Conservation (phyloP, 805 yeast species). For the Hyphopichia homilentoma region DNA sequence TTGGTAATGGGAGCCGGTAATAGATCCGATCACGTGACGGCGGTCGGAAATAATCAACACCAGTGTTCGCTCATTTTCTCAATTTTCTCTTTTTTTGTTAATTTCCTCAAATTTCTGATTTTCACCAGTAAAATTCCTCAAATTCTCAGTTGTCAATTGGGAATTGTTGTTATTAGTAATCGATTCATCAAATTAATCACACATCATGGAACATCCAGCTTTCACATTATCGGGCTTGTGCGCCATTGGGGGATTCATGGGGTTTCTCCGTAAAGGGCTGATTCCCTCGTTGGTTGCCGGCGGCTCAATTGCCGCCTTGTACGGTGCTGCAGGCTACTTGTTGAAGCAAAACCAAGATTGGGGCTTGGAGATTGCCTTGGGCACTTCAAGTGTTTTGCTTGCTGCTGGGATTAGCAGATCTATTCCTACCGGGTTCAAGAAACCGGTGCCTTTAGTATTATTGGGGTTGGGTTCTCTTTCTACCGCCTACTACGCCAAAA, state of each 20-base stretch:
- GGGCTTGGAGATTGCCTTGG: slow-evolving; percentile 79
- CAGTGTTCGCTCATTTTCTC: too few species aligned
- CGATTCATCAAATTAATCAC: too few species aligned
- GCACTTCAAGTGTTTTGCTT: slow-evolving; percentile 61
- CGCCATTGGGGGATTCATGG: slow-evolving; percentile 67
- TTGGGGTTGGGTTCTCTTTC: slow-evolving; percentile 61
- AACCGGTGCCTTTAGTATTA: slow-evolving; percentile 73
- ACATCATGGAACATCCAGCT: slow-evolving; percentile 71
- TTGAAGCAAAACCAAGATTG: slow-evolving; percentile 67
- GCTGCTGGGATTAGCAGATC: slow-evolving; percentile 75
- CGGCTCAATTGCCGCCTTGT: slow-evolving; percentile 51
- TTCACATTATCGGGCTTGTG: slow-evolving; percentile 66
- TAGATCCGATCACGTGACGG: too few species aligned
- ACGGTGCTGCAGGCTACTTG: slow-evolving; percentile 72
- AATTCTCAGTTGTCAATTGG: too few species aligned
- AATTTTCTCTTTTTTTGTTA: too few species aligned
- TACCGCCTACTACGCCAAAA: slow-evolving; percentile 65
- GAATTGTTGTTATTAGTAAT: too few species aligned
- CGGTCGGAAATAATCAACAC: too few species aligned
- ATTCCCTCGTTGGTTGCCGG: slow-evolving; percentile 83
- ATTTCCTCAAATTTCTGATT: too few species aligned
- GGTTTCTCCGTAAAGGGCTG: slow-evolving; percentile 65
- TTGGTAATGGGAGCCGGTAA: too few species aligned
- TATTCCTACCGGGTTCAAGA: slow-evolving; percentile 51
- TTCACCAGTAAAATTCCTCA: too few species aligned